Evolutionary conservation across 2,329 filamentous ascomycete genomes (phyloP).

Genomic region (Pestalotiopsis sp.): DNA sequence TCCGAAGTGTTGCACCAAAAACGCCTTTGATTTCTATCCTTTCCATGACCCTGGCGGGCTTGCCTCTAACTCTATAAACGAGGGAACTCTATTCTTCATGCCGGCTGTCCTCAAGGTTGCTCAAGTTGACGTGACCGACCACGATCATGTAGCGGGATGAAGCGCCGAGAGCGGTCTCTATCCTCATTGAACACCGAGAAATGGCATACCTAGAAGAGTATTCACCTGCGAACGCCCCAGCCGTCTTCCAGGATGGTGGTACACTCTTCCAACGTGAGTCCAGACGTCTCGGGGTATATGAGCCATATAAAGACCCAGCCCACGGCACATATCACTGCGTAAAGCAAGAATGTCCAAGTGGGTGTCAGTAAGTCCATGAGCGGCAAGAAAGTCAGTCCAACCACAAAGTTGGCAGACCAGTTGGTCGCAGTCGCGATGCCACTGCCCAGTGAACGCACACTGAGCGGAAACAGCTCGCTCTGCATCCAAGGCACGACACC

Average conservation of each 20-base stretch:
- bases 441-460: constrained; percentile 73
- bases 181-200: neutral
- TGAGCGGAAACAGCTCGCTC: constrained; percentile 83
- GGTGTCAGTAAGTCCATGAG: constrained; percentile 80
- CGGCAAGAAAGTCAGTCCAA: constrained; percentile 85
- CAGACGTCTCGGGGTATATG: constrained; percentile 87
- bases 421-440: constrained; percentile 78
- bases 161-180: neutral
- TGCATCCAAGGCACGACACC: constrained; percentile 98
- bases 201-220: neutral
- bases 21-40: neutral
- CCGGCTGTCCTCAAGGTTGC: neutral
- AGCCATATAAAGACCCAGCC: constrained; percentile 72
- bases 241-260: constrained; percentile 70
- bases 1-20: neutral
- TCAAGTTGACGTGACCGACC: neutral
- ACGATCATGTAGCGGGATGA: neutral
- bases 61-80: neutral
- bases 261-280: constrained; percentile 80
- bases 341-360: constrained; percentile 78
- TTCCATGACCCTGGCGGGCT: neutral
- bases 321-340: constrained; percentile 68
- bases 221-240: constrained; percentile 67
- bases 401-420: constrained; percentile 84
- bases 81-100: neutral